phyloP scores from a whole-genome alignment of 2,329 filamentous ascomycete species.

The Neonectria hederae region DNA sequence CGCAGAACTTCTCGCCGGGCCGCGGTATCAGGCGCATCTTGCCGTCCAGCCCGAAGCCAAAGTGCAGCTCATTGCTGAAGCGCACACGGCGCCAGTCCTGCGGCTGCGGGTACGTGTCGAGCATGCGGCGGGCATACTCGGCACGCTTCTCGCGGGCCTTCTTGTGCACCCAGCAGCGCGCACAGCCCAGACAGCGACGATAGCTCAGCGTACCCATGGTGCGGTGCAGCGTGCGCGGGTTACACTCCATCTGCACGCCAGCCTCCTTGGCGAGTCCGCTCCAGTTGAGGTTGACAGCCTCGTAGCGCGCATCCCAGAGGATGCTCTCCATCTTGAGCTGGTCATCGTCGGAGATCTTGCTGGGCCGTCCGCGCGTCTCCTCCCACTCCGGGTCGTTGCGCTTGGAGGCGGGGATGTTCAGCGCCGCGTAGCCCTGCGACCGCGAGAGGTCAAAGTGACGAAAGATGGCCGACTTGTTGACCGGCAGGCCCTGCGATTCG shows the following conservation, averaged over 20 bases:
- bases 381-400: slow-evolving; percentile 52
- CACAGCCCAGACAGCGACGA: slow-evolving; percentile 47
- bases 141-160: slow-evolving; percentile 46
- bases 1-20: slow-evolving; percentile 47
- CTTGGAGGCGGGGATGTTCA: slow-evolving; percentile 46
- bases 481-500: slow-evolving; percentile 49
- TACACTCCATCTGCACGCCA: slow-evolving; percentile 46
- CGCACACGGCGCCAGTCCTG: slow-evolving; percentile 47
- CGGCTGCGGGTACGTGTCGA: slow-evolving; percentile 44
- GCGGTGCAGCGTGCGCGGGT: slow-evolving; percentile 49
- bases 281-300: slow-evolving; percentile 48
- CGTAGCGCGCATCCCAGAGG: slow-evolving; percentile 49
- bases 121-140: slow-evolving; percentile 48
- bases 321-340: slow-evolving; percentile 50
- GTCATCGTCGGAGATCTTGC: slow-evolving; percentile 48
- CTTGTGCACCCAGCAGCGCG: slow-evolving; percentile 44
- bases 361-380: slow-evolving; percentile 49
- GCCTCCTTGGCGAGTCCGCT: slow-evolving; percentile 46
- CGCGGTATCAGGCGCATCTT: slow-evolving; percentile 48
- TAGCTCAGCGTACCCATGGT: slow-evolving; percentile 51
- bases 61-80: slow-evolving; percentile 51
- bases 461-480: slow-evolving; percentile 53
- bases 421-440: slow-evolving; percentile 50
- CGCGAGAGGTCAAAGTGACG: slow-evolving; percentile 51
- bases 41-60: slow-evolving; percentile 51